Evolutionary conservation across 495 filamentous ascomycete genomes (phyloP), one percentile per base, ranked within the genome.

Genomic region (Aspergillus ellipticus): DNA sequence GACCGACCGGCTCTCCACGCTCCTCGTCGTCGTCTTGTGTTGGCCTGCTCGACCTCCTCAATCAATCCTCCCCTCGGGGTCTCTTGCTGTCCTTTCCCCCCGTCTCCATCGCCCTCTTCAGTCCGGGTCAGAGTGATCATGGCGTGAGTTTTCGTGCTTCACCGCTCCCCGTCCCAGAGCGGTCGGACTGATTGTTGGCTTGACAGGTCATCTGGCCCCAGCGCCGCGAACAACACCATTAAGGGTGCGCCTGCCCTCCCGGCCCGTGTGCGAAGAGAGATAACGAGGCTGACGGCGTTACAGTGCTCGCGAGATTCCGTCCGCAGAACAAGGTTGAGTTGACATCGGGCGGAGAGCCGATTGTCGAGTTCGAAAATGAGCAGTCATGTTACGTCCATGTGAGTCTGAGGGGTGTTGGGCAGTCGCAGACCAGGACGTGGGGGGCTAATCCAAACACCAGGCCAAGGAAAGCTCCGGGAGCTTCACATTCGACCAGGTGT

Each of bases 401-500:
- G 75, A 72, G 88, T 79, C 3, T 1, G 10, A 17, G 29, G 4
- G 31, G 28, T 0, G 22, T 26, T 8, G n/a, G n/a, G 3, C 39
- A 4, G 9, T 9, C 35, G 29, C 13, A 10, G 21, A 4, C 26
- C 28, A n/a, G 17, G 31, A 55, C 16, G 15, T 19, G 26, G 39
- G 43, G 26, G 39, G 43, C 56, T 61, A 51, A 61, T 50, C 48
- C 22, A 45, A 24, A n/a, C n/a, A n/a, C 43, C 16, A 97, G 90
- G 96, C 91, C 56, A 82, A 77, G 64, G 94, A 97, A 64, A 88
- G 85, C 56, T 71, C 84, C 21, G 92, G 89, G 26, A 78, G 85
- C 69, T 98, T 98, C 69, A 98, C 94, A 50, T 98, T 97, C 71
- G 94, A 98, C 69, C 89, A 93, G 28, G 91, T 97, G 53, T 98